Percentiles rank a stretch among this genome's conserved stretches.
Evolutionary conservation across 1,139 yeast species (phyloP).

Genomic region (Blastobotrys malaysiensis): DNA sequence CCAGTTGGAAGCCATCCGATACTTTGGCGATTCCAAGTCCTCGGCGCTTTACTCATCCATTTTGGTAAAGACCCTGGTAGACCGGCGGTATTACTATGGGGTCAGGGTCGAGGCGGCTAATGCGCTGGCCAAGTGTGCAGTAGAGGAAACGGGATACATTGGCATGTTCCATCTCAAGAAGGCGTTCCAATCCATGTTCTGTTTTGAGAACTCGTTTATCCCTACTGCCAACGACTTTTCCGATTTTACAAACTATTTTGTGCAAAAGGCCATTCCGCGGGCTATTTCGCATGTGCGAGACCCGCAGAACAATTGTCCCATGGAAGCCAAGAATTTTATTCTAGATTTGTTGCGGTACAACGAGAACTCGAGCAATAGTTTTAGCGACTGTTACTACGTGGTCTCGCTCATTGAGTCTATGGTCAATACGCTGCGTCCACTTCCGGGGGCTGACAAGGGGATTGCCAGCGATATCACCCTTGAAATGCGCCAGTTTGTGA

Average conservation of each 20-base stretch:
- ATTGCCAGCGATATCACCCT: constrained; percentile 8
- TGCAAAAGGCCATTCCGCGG: constrained; percentile 62
- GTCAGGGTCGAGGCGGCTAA: constrained; percentile 81
- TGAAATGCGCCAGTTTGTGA: constrained; percentile 31
- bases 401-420: constrained; percentile 54
- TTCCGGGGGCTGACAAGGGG: neutral
- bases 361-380: constrained; percentile 77
- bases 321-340: constrained; percentile 54
- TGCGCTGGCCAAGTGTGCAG: constrained; percentile 67
- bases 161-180: constrained; percentile 71
- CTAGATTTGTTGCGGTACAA: constrained; percentile 73
- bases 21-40: constrained; percentile 62
- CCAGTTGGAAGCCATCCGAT: constrained; percentile 75
- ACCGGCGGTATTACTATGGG: constrained; percentile 81
- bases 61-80: constrained; percentile 75
- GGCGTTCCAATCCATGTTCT: constrained; percentile 64
- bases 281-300: constrained; percentile 60
- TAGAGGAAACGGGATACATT: constrained; percentile 53
- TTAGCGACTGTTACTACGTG: constrained; percentile 68
- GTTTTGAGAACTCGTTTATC: constrained; percentile 59
- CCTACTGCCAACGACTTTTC: constrained; percentile 81
- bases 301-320: constrained; percentile 62
- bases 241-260: constrained; percentile 58
- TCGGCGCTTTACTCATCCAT: constrained; percentile 67
- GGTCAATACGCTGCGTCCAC: constrained; percentile 40